These are phyloP conservation scores for Trypanosoma lewisi DNA, from an alignment of 208 protist species.

Conservation along the genomic window DNA sequence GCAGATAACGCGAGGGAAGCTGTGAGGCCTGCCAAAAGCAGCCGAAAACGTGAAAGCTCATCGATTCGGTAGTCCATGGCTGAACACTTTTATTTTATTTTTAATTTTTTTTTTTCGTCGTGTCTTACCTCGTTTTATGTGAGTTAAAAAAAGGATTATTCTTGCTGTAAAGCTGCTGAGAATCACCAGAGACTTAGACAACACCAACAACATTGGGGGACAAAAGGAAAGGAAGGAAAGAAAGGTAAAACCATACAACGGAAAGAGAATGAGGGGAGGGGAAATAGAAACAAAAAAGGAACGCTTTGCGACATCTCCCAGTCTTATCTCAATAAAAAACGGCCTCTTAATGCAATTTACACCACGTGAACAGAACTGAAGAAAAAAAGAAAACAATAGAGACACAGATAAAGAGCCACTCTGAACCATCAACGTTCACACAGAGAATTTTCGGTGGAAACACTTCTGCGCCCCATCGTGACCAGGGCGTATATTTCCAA, in stretches of 20 bases:
- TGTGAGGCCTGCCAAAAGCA: constrained; percentile 40
- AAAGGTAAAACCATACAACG: background rate
- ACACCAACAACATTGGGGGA: background rate
- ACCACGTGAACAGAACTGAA: background rate
- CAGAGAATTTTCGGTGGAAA: too few relatives aligned
- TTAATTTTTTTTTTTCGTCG: background rate
- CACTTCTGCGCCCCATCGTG: too few relatives aligned
- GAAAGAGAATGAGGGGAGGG: background rate
- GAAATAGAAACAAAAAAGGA: background rate
- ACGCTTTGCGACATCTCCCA: background rate
- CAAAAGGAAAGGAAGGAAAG: background rate
- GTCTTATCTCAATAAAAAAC: background rate
- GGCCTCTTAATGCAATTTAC: background rate
- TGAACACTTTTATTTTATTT: background rate
- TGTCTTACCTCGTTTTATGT: background rate
- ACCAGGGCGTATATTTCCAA: too few relatives aligned
- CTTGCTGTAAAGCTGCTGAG: background rate
- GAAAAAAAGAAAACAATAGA: too few relatives aligned
- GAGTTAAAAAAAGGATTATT: background rate
- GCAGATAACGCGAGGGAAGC: constrained; percentile 35
- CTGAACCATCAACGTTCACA: too few relatives aligned
- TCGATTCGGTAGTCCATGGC: constrained; percentile 31
- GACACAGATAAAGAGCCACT: too few relatives aligned
- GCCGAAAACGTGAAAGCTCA: constrained; percentile 45
- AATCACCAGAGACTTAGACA: background rate